Conservation (phyloP, 768 basidiomycete genomes). For the Leccinum aurantiacum region DNA sequence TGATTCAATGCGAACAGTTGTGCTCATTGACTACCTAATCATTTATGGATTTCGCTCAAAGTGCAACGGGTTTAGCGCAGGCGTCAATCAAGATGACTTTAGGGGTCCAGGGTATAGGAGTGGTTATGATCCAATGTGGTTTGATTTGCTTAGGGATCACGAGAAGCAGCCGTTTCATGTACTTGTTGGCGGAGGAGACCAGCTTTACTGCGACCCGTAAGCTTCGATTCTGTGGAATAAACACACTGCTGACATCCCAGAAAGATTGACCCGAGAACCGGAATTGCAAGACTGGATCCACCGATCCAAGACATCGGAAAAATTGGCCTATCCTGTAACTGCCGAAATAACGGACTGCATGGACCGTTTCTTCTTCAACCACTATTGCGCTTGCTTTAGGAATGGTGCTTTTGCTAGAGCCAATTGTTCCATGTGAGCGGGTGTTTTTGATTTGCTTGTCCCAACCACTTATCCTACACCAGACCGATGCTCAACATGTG, state of each 20-base stretch:
- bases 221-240: slow-evolving; percentile 19
- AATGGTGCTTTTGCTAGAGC: slow-evolving; percentile 89
- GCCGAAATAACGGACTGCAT: slow-evolving; percentile 73
- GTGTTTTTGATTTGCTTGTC: background rate
- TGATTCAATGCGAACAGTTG: background rate
- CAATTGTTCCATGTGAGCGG: slow-evolving; percentile 81
- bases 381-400: slow-evolving; percentile 85
- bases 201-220: slow-evolving; percentile 83
- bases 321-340: slow-evolving; percentile 58
- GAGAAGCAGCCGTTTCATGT: slow-evolving; percentile 78
- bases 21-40: background rate
- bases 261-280: slow-evolving; percentile 78
- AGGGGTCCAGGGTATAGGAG: slow-evolving; percentile 74
- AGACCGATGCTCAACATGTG: slow-evolving; percentile 90
- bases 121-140: slow-evolving; percentile 92
- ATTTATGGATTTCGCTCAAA: slow-evolving; percentile 25
- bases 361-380: slow-evolving; percentile 87
- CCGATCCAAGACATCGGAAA: slow-evolving; percentile 54
- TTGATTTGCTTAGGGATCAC: slow-evolving; percentile 86
- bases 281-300: slow-evolving; percentile 87
- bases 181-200: slow-evolving; percentile 94
- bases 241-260: slow-evolving; percentile 1
- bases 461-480: slow-evolving; percentile 6
- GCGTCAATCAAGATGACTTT: slow-evolving; percentile 88
- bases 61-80: slow-evolving; percentile 89